Base-by-base conservation (phyloP, 2,329 filamentous ascomycete species). In the Sclerotinia subarctica region DNA sequence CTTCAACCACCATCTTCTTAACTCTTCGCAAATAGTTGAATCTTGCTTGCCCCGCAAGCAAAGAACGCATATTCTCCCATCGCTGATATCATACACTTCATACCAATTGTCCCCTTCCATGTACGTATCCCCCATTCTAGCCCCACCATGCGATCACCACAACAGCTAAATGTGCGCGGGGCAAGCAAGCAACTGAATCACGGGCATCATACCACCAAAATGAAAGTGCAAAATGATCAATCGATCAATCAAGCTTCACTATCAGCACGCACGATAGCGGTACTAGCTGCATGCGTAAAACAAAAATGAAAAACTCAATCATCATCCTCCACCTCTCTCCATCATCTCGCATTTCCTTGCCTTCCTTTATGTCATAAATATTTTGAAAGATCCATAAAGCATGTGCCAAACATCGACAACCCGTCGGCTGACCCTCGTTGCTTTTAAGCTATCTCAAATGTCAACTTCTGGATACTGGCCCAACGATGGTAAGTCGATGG, bases 61-160 rank as follows among this genome's bases (percentile, higher is more conserved):
- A 26, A 35, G 11, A 35, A 56, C n/a, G 35, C 3, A 8, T 32
- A 62, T 11, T 7, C 58, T 19, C 8, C 46, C 21, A 51, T n/a
- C 46, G 26, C 29, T 47, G 24, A 62, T 64, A 64, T 54, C 49
- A 53, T 64, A 64, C 60, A 54, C 35, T 53, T 38, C 32, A 53
- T 64, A 35, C 35, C 60, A 64, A 26, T 42, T 35, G 26, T 52
- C 35, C 24, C 17, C 17, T 42, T 26, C 26, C 35, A 54, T 54
- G 54, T 64, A 54, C 24, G 19, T 29, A 10, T 32, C 19, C 32
- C 47, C 5, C 19, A 8, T 24, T 13, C 24, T 24, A 3, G 13
- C 24, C 13, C 59, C 17, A 21, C 8, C 60, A 47, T 38, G 17
- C 21, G 8, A 35, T 64, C 60, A 35, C 35, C n/a, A 53, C 35